Evolutionary conservation across 805 yeast genomes (phyloP).

Genomic region (Candida pseudoglaebosa): DNA sequence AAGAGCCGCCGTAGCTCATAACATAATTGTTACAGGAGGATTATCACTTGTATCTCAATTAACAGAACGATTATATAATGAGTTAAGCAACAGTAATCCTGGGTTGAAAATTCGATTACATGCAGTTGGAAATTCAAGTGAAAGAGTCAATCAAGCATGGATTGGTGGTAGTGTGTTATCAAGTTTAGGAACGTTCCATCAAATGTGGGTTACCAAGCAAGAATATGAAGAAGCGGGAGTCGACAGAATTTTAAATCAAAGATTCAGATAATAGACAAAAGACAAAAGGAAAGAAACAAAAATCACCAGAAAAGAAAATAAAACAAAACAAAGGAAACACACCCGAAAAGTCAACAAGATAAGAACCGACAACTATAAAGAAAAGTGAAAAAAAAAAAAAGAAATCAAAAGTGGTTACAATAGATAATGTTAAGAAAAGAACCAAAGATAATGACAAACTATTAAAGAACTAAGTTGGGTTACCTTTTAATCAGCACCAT

Average conservation of each 20-base stretch:
- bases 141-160: constrained; percentile 82
- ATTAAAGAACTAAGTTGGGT: no score
- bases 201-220: constrained; percentile 84
- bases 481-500: no score
- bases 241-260: constrained; percentile 70
- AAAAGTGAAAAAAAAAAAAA: no score
- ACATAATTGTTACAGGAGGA: constrained; percentile 84
- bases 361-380: no score
- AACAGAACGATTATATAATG: constrained; percentile 70
- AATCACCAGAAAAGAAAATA: neutral
- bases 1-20: constrained; percentile 82
- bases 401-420: no score
- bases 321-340: neutral
- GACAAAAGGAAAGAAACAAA: neutral
- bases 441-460: no score
- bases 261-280: constrained; percentile 78
- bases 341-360: constrained; percentile 2
- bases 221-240: constrained; percentile 89
- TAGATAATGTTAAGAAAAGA: no score
- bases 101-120: constrained; percentile 82
- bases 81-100: constrained; percentile 66
- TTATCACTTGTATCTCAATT: constrained; percentile 77
- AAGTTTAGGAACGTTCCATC: constrained; percentile 90
- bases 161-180: constrained; percentile 88
- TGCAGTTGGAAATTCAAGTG: constrained; percentile 72